Conservation (phyloP, 176 grass and related monocot genomes). For the Cymbopogon citratus region DNA sequence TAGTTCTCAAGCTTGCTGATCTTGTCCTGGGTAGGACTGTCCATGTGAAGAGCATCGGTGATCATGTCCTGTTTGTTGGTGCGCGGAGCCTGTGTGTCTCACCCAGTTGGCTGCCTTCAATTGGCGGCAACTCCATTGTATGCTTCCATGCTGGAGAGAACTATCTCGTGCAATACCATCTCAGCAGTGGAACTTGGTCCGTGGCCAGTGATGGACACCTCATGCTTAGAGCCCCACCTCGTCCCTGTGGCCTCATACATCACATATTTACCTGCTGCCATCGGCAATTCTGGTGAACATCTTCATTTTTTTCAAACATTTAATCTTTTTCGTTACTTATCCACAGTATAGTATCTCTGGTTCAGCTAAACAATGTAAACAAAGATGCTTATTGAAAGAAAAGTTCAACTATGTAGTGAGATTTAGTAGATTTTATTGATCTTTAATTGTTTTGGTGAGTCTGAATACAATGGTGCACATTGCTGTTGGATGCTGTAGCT, state of each 20-base stretch:
- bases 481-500: neutral
- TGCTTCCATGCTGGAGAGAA: slow-evolving; percentile 22
- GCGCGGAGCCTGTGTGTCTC: neutral
- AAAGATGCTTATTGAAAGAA: neutral
- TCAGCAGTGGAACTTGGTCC: neutral
- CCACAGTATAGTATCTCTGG: neutral
- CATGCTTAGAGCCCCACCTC: neutral
- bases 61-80: slow-evolving; percentile 7
- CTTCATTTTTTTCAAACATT: neutral
- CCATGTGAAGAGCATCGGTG: neutral
- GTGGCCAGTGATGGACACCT: neutral
- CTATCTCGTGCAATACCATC: slow-evolving; percentile 16
- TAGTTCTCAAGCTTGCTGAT: slow-evolving; percentile 21
- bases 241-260: slow-evolving; percentile 13
- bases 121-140: neutral
- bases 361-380: neutral
- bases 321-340: neutral
- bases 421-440: neutral
- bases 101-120: slow-evolving; percentile 11
- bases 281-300: slow-evolving; percentile 14
- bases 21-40: neutral
- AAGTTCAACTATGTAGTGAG: neutral
- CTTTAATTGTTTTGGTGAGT: neutral
- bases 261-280: slow-evolving; percentile 19
- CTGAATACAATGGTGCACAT: neutral